Base-by-base conservation (phyloP, 2,329 filamentous ascomycete genomes). In the Xylariaceae sp. region DNA sequence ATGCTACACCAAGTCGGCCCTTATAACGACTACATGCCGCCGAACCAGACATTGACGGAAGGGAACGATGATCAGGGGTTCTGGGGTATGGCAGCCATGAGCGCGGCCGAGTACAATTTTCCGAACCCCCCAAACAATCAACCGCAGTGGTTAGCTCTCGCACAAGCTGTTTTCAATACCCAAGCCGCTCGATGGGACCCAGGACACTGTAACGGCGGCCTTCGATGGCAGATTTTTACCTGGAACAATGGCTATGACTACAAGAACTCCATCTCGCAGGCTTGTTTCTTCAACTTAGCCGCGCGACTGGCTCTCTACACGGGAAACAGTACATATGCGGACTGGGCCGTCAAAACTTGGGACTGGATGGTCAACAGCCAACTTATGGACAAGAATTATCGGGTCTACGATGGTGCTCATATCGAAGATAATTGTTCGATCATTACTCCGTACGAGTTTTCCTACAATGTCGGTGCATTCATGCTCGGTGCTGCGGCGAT, bases 181-280 rank as follows among this genome's bases (percentile, higher is more conserved):
- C 87, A 92, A 59, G 82, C 80, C 2, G 70, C 73, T 22, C 79
- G 87, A 29, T 93, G 87, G 88, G 86, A 91, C 51, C 71, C 64
- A 1, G 65, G 72, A 1, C 69, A 79, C 41, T 94, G 88, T 56
- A 74, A 73, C n/a, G 88, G 88, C 33, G 89, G 88, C 5, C 64
- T 93, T 40, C 79, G 86, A 50, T 92, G 87, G 87, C 89, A 95
- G 67, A 89, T 95, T 38, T 92, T 86, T 62, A 74, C 79, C 1
- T 90, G 87, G 72, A 93, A 94, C 61, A 81, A 77, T 33, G 90
- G 89, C 12, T 95, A 84, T 66, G 77, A 85, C 56, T 90, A 92
- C 74, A 93, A 83, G 59, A 83, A 83, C 48, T 74, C 79, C 2
- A 81, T 83, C 48, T 81, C 79, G 0, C 79, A 82, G 53, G 79